These are phyloP conservation scores for Cladophialophora bantiana DNA, from an alignment of 2,329 filamentous ascomycete species.

Conservation along the genomic window DNA sequence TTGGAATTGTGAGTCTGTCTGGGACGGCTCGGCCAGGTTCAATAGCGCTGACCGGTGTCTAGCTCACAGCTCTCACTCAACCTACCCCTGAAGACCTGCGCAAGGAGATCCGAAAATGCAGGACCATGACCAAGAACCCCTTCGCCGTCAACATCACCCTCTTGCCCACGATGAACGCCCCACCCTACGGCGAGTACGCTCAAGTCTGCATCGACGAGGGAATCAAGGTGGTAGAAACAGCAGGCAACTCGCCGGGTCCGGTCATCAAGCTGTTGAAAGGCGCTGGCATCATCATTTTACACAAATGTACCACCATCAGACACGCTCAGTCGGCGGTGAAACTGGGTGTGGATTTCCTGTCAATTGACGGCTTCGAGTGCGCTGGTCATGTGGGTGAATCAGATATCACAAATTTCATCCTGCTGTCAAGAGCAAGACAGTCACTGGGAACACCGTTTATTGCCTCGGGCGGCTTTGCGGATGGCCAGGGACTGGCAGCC, in stretches of 20 bases:
- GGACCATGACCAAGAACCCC: conserved; percentile 66
- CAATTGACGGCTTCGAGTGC: conserved; percentile 97
- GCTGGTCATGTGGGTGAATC: conserved; percentile 70
- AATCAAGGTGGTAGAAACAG: conserved; percentile 88
- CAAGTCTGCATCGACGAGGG: conserved; percentile 93
- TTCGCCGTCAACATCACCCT: conserved; percentile 97
- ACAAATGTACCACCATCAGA: conserved; percentile 97
- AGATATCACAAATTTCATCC: conserved; percentile 63
- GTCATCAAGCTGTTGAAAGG: conserved; percentile 89
- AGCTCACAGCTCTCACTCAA: conserved; percentile 76
- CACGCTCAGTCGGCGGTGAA: conserved; percentile 92
- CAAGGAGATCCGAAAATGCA: conserved; percentile 89
- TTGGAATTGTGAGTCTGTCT: conserved; percentile 55
- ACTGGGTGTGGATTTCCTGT: conserved; percentile 94
- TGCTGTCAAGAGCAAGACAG: conserved; percentile 85
- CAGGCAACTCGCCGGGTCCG: conserved; percentile 86
- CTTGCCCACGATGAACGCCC: conserved; percentile 85
- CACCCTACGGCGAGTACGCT: conserved; percentile 90
- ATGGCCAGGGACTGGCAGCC: conserved; percentile 90
- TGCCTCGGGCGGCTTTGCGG: conserved; percentile 92
- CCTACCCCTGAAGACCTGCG: conserved; percentile 89
- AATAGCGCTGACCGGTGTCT: conserved; percentile 20
- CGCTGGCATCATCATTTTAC: conserved; percentile 78
- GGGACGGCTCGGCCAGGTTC: not conserved
- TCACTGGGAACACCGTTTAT: conserved; percentile 88